These are phyloP conservation scores for Russula sp. DNA, from an alignment of 768 basidiomycete genomes.

Conservation along the genomic window DNA sequence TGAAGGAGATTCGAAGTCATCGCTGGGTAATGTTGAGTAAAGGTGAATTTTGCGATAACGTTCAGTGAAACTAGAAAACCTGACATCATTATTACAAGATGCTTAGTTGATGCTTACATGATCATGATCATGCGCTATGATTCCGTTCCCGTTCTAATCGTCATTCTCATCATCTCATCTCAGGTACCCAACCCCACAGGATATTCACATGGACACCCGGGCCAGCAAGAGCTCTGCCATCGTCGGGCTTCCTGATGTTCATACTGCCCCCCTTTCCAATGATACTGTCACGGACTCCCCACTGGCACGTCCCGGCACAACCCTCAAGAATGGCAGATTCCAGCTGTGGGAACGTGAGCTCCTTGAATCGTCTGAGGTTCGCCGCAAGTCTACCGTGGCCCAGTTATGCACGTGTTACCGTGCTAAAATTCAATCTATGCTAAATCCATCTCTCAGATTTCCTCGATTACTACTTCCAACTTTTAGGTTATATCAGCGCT, in stretches of 20 bases:
- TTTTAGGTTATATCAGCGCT: slow-evolving; percentile 81
- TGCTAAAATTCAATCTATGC: slow-evolving; percentile 17
- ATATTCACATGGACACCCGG: slow-evolving; percentile 64
- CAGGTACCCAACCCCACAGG: slow-evolving; percentile 36
- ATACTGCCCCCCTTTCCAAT: slow-evolving; percentile 53
- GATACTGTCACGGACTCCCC: slow-evolving; percentile 74
- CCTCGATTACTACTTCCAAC: slow-evolving; percentile 97
- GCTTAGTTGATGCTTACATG: slow-evolving; percentile 20
- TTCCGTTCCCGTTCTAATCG: too few relatives aligned
- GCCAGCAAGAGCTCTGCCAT: slow-evolving; percentile 64
- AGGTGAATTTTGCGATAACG: too few relatives aligned
- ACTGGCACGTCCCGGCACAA: slow-evolving; percentile 43
- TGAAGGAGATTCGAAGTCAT: slow-evolving; percentile 51
- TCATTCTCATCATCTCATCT: not conserved
- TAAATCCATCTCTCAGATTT: slow-evolving; percentile 57
- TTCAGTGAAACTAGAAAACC: too few relatives aligned
- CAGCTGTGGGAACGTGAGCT: slow-evolving; percentile 85
- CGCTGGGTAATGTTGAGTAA: not conserved
- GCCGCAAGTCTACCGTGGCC: slow-evolving; percentile 93
- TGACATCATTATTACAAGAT: slow-evolving; percentile 17
- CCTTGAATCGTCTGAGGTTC: slow-evolving; percentile 81
- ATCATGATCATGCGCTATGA: slow-evolving; percentile 1
- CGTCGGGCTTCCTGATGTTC: slow-evolving; percentile 47
- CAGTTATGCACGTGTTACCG: slow-evolving; percentile 74
- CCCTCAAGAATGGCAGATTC: slow-evolving; percentile 52